Evolutionary conservation across 1,284 basidiomycete species (phyloP).

Genomic region (Microbotryum silenes-acaulis): DNA sequence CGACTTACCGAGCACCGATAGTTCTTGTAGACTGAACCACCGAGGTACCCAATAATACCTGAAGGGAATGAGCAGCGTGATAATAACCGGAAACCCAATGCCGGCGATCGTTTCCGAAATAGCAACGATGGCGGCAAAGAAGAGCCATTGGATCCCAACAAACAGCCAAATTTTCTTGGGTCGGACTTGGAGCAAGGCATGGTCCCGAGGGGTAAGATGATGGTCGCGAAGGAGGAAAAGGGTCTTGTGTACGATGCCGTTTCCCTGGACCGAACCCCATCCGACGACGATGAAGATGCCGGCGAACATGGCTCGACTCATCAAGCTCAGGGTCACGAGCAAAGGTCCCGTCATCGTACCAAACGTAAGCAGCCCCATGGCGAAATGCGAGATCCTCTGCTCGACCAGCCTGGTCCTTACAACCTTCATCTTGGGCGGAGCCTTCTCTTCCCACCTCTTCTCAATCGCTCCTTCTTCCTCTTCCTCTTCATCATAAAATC

Average conservation of each 20-base stretch:
- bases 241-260: conserved; percentile 76
- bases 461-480: conserved; percentile 14
- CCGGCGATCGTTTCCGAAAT: conserved; percentile 73
- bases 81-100: conserved; percentile 42
- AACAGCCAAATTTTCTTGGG: conserved; percentile 71
- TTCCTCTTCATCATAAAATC: conserved; percentile 21
- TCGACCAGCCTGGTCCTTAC: conserved; percentile 73
- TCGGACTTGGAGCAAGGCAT: conserved; percentile 66
- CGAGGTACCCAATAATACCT: conserved; percentile 65
- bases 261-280: conserved; percentile 51
- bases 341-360: conserved; percentile 75
- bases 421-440: conserved; percentile 46
- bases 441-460: conserved; percentile 18
- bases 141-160: conserved; percentile 67
- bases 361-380: conserved; percentile 51
- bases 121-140: conserved; percentile 82
- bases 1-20: conserved; percentile 57
- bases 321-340: conserved; percentile 67
- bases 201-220: conserved; percentile 53
- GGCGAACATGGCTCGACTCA: conserved; percentile 34
- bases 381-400: conserved; percentile 78
- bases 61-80: conserved; percentile 77
- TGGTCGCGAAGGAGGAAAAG: conserved; percentile 74
- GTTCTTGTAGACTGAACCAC: conserved; percentile 70
- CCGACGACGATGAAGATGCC: conserved; percentile 31